Conservation (phyloP, 176 grass and related monocot species). For the Tuctoria greenei region DNA sequence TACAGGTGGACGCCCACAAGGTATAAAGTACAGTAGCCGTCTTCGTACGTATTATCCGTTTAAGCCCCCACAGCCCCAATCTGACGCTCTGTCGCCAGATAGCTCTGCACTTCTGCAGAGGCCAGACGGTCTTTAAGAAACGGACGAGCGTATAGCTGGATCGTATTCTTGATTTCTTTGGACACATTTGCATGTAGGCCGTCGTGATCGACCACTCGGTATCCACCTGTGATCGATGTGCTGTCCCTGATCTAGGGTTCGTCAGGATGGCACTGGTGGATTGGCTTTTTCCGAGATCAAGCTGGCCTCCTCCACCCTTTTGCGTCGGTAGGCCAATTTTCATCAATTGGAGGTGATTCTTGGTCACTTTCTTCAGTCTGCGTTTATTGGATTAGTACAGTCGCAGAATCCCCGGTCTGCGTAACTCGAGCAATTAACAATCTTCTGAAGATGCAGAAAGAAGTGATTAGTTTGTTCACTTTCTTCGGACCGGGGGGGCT, state of each 20-base stretch:
- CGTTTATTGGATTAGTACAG: background rate
- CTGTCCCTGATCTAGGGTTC: constrained; percentile 36
- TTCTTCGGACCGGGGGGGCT: background rate
- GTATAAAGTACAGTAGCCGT: constrained; percentile 34
- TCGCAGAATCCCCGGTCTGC: background rate
- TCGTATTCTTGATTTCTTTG: constrained; percentile 17
- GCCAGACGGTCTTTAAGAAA: constrained; percentile 28
- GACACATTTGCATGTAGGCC: constrained; percentile 26
- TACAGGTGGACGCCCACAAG: constrained; percentile 19
- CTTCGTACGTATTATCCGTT: background rate
- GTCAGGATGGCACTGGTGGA: background rate
- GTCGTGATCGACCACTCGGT: constrained; percentile 26
- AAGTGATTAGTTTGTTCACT: background rate
- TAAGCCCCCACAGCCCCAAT: constrained; percentile 21
- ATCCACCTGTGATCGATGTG: constrained; percentile 11
- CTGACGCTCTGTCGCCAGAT: constrained; percentile 17
- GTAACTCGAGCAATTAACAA: background rate
- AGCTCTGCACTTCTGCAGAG: background rate
- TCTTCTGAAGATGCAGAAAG: background rate
- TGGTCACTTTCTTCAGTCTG: too few relatives aligned
- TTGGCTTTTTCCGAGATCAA: background rate
- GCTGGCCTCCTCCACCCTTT: background rate
- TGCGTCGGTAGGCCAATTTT: constrained; percentile 14
- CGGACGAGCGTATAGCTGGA: constrained; percentile 1
- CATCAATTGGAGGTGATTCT: background rate